These are phyloP conservation scores for Colletotrichum higginsianum DNA, from an alignment of 2,329 filamentous ascomycete genomes.

Conservation along the genomic window DNA sequence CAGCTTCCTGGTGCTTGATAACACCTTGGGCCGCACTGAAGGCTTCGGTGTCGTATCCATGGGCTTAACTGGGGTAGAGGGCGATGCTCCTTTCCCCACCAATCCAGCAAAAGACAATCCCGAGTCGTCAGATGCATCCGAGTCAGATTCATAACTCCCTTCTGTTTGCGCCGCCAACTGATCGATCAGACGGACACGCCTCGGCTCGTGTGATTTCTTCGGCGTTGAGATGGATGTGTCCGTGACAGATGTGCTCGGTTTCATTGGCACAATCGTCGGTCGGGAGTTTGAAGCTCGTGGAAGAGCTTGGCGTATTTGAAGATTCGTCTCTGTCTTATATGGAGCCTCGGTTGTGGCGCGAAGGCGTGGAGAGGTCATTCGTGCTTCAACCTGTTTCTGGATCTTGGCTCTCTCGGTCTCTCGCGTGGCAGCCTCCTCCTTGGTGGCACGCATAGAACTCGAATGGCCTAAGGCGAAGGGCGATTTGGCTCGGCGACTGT, in stretches of 20 bases:
- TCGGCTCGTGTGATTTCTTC: slow-evolving; percentile 12
- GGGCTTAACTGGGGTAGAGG: slow-evolving; percentile 18
- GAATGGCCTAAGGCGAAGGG: slow-evolving; percentile 3
- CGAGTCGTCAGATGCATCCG: slow-evolving; percentile 21
- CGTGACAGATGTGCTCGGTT: not conserved
- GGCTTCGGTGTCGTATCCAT: slow-evolving; percentile 28
- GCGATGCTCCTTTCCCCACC: not conserved
- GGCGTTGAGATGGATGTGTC: slow-evolving; percentile 9
- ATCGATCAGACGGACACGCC: slow-evolving; percentile 41
- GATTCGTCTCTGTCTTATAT: slow-evolving; percentile 3
- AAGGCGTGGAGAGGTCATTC: not conserved
- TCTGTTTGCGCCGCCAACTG: slow-evolving; percentile 40
- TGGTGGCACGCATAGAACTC: not conserved
- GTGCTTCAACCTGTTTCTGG: not conserved
- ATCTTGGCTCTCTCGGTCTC: not conserved
- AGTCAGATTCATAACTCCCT: slow-evolving; percentile 35
- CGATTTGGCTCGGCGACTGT: slow-evolving; percentile 16
- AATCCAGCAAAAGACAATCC: not conserved
- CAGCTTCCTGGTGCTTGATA: slow-evolving; percentile 33
- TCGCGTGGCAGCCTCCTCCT: slow-evolving; percentile 5
- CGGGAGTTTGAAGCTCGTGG: not conserved
- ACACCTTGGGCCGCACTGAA: slow-evolving; percentile 25
- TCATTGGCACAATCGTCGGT: not conserved
- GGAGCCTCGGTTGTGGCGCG: not conserved
- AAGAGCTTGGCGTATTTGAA: slow-evolving; percentile 15